Conservation (phyloP, 768 basidiomycete species). For the Russula sp. region DNA sequence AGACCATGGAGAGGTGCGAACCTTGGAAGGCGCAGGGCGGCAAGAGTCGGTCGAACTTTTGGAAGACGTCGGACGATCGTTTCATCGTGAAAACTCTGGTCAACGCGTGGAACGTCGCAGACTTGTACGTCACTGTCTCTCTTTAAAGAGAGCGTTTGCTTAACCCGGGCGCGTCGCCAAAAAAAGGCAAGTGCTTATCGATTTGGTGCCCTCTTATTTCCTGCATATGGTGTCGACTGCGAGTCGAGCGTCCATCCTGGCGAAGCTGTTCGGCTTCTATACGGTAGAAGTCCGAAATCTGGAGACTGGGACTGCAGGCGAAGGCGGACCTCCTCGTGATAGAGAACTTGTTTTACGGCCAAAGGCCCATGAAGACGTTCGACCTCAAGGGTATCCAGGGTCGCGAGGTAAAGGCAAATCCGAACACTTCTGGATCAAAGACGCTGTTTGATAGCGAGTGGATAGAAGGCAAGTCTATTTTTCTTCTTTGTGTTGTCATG, state of each 20-base stretch:
- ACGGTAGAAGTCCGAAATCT: slow-evolving; percentile 71
- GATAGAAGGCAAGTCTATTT: slow-evolving; percentile 54
- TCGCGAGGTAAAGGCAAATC: slow-evolving; percentile 53
- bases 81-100: slow-evolving; percentile 87
- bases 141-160: neutral
- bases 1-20: slow-evolving; percentile 52
- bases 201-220: slow-evolving; percentile 75
- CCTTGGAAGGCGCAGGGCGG: slow-evolving; percentile 76
- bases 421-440: slow-evolving; percentile 37
- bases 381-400: slow-evolving; percentile 84
- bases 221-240: slow-evolving; percentile 68
- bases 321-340: slow-evolving; percentile 77
- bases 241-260: slow-evolving; percentile 59
- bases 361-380: slow-evolving; percentile 62
- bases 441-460: slow-evolving; percentile 80
- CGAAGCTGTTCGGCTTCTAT: slow-evolving; percentile 79
- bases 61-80: slow-evolving; percentile 72
- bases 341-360: slow-evolving; percentile 78
- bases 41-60: slow-evolving; percentile 76
- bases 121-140: slow-evolving; percentile 51
- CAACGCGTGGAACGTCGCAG: slow-evolving; percentile 82
- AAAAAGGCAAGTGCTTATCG: slow-evolving; percentile 69
- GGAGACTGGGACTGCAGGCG: slow-evolving; percentile 55
- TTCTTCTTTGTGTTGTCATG: neutral
- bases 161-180: neutral